These are phyloP conservation scores for Botrytis porri DNA, from an alignment of 2,329 filamentous ascomycete species.

Conservation along the genomic window DNA sequence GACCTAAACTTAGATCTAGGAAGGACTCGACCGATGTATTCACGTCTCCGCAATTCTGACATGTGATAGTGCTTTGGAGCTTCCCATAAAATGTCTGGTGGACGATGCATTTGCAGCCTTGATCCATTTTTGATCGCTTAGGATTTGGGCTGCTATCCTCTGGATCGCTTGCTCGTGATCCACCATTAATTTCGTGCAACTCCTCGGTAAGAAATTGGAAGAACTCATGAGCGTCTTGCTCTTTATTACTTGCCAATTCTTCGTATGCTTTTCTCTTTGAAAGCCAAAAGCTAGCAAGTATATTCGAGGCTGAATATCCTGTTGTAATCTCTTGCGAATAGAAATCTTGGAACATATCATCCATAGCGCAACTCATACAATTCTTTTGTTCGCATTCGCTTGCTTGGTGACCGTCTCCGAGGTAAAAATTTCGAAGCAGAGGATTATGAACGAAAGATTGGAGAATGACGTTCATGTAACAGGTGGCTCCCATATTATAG, in stretches of 20 bases:
- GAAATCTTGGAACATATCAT: slow-evolving; percentile 71
- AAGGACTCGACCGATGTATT: slow-evolving; percentile 85
- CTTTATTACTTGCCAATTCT: slow-evolving; percentile 82
- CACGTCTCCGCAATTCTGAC: slow-evolving; percentile 78
- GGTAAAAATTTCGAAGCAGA: slow-evolving; percentile 84
- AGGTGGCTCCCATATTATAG: slow-evolving; percentile 97
- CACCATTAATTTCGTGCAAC: slow-evolving; percentile 74
- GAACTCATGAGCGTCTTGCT: slow-evolving; percentile 96
- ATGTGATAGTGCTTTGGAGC: slow-evolving; percentile 85
- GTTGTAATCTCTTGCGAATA: slow-evolving; percentile 75
- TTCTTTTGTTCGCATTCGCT: slow-evolving; percentile 64
- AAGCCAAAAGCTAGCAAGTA: slow-evolving; percentile 87
- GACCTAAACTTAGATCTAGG: slow-evolving; percentile 82
- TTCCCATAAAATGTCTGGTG: slow-evolving; percentile 95
- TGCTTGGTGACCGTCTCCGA: slow-evolving; percentile 82
- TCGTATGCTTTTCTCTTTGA: slow-evolving; percentile 71
- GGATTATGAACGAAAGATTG: slow-evolving; percentile 94
- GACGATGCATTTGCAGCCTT: slow-evolving; percentile 77
- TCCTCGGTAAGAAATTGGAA: slow-evolving; percentile 94
- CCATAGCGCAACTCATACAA: slow-evolving; percentile 68
- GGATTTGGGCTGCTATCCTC: slow-evolving; percentile 28
- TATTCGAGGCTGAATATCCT: slow-evolving; percentile 85
- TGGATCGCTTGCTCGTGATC: slow-evolving; percentile 43
- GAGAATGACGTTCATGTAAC: slow-evolving; percentile 95
- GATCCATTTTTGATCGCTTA: slow-evolving; percentile 34